Base-by-base conservation (phyloP, 345 rosid genomes). In the Excoecaria agallocha region DNA sequence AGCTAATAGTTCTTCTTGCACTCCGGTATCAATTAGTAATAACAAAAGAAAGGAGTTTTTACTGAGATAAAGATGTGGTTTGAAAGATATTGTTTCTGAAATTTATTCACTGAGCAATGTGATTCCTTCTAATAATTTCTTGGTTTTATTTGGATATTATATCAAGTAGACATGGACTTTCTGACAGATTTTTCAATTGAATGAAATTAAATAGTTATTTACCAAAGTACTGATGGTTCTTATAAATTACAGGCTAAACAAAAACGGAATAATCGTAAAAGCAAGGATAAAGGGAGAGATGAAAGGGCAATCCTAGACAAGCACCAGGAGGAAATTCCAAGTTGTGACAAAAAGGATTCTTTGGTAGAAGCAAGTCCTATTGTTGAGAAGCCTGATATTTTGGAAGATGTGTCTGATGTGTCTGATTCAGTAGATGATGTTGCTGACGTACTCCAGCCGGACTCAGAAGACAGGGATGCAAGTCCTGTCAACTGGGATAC, bases 401-500 rank as follows among this genome's bases (percentile, higher is more conserved):
- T 82, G 61, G 97, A 82, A 77, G 97, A 90, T 80, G 88, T 79
- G 57, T 89, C 99, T n/a, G 96, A 93, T 79, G 73, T 80, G 57
- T 89, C 97, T 75, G 98, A 95, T 84, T 86, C 93, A 48, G 87
- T 82, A 66, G 97, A 89, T 80, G 89, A 85, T 78, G 88, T 65
- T 55, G 71, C 80, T 19, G 99, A 91, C 79, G 86, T 83, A 38
- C 82, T 85, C 73, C 97, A 84, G 75, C 93, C 85, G 64, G 97
- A 94, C 82, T 87, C 85, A 48, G 97, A 92, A 79, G 98, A 94
- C 84, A 83, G 89, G 77, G 96, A 94, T 78, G 84, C 82, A 45
- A 88, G 92, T 77, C 87, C 88, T 76, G 88, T 81, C 74, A 85
- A 87, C 70, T 91, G 98, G 97, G 99, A 91, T 77, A 88, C 89